phyloP scores from a whole-genome alignment of 805 yeast species.

The Brettanomyces sp. region DNA sequence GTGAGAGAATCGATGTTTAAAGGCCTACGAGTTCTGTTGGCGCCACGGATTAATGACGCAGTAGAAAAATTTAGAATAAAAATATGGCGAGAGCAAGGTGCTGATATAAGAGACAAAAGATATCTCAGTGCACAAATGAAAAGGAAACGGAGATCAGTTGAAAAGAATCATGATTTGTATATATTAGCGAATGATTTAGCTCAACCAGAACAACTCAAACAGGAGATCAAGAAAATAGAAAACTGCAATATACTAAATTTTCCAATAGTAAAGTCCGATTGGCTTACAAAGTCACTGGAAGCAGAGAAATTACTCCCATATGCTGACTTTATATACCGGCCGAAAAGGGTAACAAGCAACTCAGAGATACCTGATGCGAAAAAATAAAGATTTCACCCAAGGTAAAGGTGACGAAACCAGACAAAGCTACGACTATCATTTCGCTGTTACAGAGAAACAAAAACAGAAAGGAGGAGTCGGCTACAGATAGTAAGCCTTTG shows the following conservation, averaged over 20 bases:
- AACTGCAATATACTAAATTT: background rate
- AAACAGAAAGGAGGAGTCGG: background rate
- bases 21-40: slow-evolving; percentile 11
- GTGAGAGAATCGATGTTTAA: slow-evolving; percentile 5
- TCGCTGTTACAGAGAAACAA: slow-evolving; percentile 2
- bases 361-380: background rate
- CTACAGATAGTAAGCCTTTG: background rate
- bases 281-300: slow-evolving; percentile 2
- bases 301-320: background rate
- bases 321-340: background rate
- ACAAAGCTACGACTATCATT: background rate
- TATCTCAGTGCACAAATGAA: background rate
- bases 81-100: slow-evolving; percentile 21
- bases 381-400: background rate
- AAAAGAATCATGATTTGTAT: background rate
- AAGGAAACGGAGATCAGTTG: background rate
- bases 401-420: background rate
- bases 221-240: background rate
- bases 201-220: background rate
- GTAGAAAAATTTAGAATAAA: slow-evolving; percentile 11
- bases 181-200: slow-evolving; percentile 1
- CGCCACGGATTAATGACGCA: slow-evolving; percentile 10
- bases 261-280: slow-evolving; percentile 1
- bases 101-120: slow-evolving; percentile 8
- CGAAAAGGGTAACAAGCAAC: background rate